Conservation (phyloP, 2,329 filamentous ascomycete genomes). For the Pyrenophora seminiperda region DNA sequence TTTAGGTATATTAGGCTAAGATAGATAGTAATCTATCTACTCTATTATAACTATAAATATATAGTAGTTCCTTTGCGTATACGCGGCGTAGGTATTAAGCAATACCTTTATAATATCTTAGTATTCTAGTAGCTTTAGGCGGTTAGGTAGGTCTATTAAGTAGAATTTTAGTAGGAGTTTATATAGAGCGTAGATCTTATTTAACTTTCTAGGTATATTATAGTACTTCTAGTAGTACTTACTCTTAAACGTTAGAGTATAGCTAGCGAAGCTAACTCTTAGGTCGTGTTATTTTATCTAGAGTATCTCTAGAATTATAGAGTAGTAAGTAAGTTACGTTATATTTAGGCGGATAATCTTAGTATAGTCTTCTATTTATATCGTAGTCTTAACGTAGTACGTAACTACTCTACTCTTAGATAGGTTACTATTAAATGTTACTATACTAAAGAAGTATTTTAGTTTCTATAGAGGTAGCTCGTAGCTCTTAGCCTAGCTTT, state of each 20-base stretch:
- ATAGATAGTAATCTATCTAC: not conserved
- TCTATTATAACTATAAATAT: not conserved
- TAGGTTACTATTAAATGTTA: not conserved
- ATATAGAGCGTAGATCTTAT: too few species aligned
- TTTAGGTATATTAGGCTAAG: not conserved
- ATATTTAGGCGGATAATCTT: too few species aligned
- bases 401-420: not conserved
- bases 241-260: too few species aligned
- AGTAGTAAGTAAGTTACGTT: too few species aligned
- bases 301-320: not conserved
- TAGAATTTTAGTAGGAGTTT: too few species aligned
- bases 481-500: not conserved
- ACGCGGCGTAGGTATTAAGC: not conserved
- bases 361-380: not conserved
- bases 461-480: too few species aligned
- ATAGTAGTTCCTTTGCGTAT: not conserved
- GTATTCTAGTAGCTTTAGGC: too few species aligned
- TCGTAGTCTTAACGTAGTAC: not conserved
- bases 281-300: conserved; percentile 1
- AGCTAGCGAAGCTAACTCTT: not conserved
- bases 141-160: too few species aligned
- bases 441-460: too few species aligned
- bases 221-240: too few species aligned
- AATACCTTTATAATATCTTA: conserved; percentile 2
- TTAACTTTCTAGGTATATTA: too few species aligned